These are phyloP conservation scores for Mucor plumbeus DNA, from an alignment of 371 early-diverging fungal species.

Conservation along the genomic window DNA sequence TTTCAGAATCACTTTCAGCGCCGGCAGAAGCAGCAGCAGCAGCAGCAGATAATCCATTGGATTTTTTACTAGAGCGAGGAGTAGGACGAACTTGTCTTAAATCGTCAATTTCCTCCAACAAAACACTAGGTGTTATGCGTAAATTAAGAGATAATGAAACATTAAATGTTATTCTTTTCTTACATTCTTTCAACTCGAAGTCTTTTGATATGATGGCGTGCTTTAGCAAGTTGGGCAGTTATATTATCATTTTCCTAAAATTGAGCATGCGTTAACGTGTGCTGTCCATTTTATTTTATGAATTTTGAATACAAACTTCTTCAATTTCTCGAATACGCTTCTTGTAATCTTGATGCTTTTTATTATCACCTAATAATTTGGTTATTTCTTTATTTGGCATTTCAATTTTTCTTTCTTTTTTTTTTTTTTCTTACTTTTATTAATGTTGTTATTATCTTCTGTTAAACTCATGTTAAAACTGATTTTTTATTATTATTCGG, in stretches of 20 bases:
- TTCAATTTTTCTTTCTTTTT: constrained; percentile 11
- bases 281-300: background rate
- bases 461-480: constrained; percentile 3
- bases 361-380: constrained; percentile 21
- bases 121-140: constrained; percentile 14
- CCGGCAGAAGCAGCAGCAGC: background rate
- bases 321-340: constrained; percentile 66
- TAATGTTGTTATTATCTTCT: constrained; percentile 13
- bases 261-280: background rate
- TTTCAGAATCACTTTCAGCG: constrained; percentile 31
- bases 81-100: constrained; percentile 14
- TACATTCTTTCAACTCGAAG: constrained; percentile 56
- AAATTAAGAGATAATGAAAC: background rate
- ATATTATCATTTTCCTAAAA: constrained; percentile 31
- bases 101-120: constrained; percentile 30
- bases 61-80: background rate
- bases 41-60: background rate
- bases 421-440: constrained; percentile 8
- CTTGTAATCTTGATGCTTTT: constrained; percentile 63
- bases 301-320: constrained; percentile 42
- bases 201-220: constrained; percentile 48
- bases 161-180: constrained; percentile 6
- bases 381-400: background rate
- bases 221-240: constrained; percentile 18
- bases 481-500: background rate